Evolutionary conservation across 139 green algal genomes (phyloP), one percentile per base, ranked within the genome.

Genomic region (Picocystis salinarum): DNA sequence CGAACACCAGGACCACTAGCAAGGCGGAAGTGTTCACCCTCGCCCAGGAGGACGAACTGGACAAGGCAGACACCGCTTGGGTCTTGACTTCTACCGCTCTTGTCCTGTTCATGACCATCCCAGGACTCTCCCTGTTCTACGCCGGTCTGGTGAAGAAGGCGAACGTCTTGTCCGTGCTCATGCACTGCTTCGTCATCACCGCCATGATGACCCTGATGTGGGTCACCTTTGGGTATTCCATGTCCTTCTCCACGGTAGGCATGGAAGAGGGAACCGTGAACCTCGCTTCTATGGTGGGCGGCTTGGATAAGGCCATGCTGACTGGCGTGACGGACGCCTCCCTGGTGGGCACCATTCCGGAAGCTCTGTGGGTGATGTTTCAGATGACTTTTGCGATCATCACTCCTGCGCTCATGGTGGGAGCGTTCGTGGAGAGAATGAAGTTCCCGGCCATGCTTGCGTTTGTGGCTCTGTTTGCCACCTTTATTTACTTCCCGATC

Each of bases 331-430:
- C 46, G 12, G 31, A 34, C 20, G 20, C 28, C 23, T 42, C 41
- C 5, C 6, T 58, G 6, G 11, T 27, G 6, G 52, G 53, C 7
- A 58, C 45, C 13, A 55, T 70, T 23, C 61, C 61, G 2, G 55
- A 66, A 46, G 9, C 39, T 5, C 39, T 64, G 11, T 70, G 56
- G 50, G 34, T 50, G 19, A 12, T 55, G 23, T 70, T 60, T 48
- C 61, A 66, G 41, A 49, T 61, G 44, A 63, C 48, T 15, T 63
- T 63, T 20, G 53, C 53, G 2, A 59, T 68, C 42, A 68, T 68
- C 52, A 62, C 59, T 3, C 59, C 59, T 23, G 52, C 39, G 15
- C 37, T 68, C 11, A 55, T 62, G 42, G 25, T 68, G 3, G 59
- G 59, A 27, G 54, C 52, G 17, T 46, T 62, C 15, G 56, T 49